Conservation (phyloP, 495 filamentous ascomycete species). For the Neurospora sp. region DNA sequence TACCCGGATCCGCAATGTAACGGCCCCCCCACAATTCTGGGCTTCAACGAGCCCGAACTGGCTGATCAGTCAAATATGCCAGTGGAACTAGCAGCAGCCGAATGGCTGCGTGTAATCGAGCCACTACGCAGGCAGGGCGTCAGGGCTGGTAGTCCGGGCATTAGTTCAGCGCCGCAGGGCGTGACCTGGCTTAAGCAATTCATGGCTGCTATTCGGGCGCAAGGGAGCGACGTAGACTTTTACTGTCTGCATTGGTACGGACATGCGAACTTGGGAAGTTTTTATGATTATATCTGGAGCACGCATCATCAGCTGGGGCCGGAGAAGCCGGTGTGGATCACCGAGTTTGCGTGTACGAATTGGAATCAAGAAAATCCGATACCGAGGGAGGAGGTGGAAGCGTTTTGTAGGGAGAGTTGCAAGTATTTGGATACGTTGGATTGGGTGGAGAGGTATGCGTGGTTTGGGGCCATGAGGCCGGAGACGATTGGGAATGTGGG, state of each 20-base stretch:
- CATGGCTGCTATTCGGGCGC: conserved; percentile 1
- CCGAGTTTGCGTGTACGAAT: conserved; percentile 16
- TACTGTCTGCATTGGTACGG: conserved; percentile 18
- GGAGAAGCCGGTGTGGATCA: conserved; percentile 14
- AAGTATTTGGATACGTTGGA: conserved; percentile 15
- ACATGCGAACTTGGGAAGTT: conserved; percentile 5
- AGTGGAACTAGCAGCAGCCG: conserved; percentile 5
- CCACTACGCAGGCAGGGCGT: conserved; percentile 2
- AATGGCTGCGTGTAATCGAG: conserved; percentile 12
- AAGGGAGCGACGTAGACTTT: conserved; percentile 11
- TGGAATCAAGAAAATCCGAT: conserved; percentile 10
- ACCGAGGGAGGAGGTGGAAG: conserved; percentile 6
- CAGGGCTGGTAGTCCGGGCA: conserved; percentile 10
- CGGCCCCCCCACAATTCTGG: neutral
- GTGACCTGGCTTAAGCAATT: conserved; percentile 11
- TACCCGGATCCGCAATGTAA: neutral
- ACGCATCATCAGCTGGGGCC: conserved; percentile 14
- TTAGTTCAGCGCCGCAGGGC: conserved; percentile 12
- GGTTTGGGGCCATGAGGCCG: conserved; percentile 15
- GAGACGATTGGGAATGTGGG: conserved; percentile 13
- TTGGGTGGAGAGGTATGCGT: conserved; percentile 17
- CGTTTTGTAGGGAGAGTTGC: conserved; percentile 11
- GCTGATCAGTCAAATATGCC: conserved; percentile 13
- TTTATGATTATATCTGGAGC: conserved; percentile 17
- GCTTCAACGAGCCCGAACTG: conserved; percentile 16